A percentile compares a stretch with the other conserved stretches of the same genome.
These are phyloP conservation scores for Hemileccinum rubropunctum DNA, from an alignment of 768 basidiomycete species.

Conservation along the genomic window DNA sequence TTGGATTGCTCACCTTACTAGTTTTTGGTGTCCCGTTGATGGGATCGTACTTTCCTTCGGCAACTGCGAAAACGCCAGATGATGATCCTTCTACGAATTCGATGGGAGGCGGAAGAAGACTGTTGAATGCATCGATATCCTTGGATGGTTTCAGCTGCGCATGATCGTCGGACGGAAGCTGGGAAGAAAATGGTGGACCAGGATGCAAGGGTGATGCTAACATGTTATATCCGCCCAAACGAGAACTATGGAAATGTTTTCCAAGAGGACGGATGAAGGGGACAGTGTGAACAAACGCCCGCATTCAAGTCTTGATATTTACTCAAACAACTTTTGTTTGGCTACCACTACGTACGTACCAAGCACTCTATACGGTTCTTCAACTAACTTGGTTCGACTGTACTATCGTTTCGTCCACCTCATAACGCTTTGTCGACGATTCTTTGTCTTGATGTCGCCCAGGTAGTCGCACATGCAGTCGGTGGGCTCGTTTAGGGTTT, in stretches of 20 bases:
- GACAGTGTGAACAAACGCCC: background rate
- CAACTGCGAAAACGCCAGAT: constrained; percentile 65
- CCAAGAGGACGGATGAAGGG: constrained; percentile 10
- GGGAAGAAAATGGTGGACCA: constrained; percentile 47
- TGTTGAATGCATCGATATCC: constrained; percentile 74
- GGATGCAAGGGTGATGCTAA: constrained; percentile 65
- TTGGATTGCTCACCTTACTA: constrained; percentile 41
- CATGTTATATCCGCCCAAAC: constrained; percentile 42
- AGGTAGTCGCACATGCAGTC: too few species aligned
- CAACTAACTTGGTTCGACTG: too few species aligned
- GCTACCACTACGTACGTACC: background rate
- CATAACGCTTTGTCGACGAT: too few species aligned
- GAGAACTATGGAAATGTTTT: constrained; percentile 3
- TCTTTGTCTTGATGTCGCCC: too few species aligned
- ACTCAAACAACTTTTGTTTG: background rate
- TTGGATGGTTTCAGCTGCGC: constrained; percentile 62
- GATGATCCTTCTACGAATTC: constrained; percentile 87
- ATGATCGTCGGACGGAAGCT: constrained; percentile 49
- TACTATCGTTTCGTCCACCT: too few species aligned
- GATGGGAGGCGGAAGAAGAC: constrained; percentile 72
- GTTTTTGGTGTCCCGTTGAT: constrained; percentile 68
- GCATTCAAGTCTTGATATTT: too few species aligned
- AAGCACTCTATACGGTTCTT: too few species aligned
- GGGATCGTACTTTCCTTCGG: constrained; percentile 76
- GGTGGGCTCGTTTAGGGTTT: too few species aligned